Evolutionary conservation across 2,329 filamentous ascomycete genomes (phyloP), one percentile per base, ranked within the genome.

Genomic region (Thielaviopsis punctulata): DNA sequence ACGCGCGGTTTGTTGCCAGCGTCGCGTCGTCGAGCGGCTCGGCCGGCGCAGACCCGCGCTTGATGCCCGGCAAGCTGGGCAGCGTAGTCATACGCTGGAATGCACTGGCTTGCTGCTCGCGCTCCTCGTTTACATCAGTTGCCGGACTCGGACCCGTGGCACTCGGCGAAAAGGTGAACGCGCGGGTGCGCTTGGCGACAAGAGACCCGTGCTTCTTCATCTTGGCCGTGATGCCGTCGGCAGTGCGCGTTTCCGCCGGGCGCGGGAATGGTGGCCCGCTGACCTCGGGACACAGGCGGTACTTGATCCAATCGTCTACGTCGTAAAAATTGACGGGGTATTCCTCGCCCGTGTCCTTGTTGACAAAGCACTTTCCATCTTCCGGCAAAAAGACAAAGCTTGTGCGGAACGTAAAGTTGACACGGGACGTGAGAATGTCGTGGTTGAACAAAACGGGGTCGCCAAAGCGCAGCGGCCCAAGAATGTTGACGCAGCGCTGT

Each of bases 371-470:
- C 61, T 79, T 80, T 0, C 88, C 88, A 59, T 92, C 82, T 53
- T 95, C 82, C 0, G 90, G 90, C 0, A 96, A 73, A 8, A 95
- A 79, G 10, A 82, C 79, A 61, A 86, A 95, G 43, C 81, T 89
- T 0, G 88, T 94, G 7, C 90, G 77, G 48, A 96, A 80, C 0
- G 84, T 88, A 61, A 96, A 95, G 66, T 94, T 94, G 59, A 95
- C 89, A 62, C 92, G 86, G 0, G 90, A 88, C 1, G 88, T 95
- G 15, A 96, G 73, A 0, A 95, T 83, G 58, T 86, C 86, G 56
- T 88, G 88, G 60, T 89, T 94, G 55, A 95, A 73, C 1, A 95
- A 73, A 0, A 95, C 88, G 18, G 89, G 85, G 62, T 96, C 89
- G n/a, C 89, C 89, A 59, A 94, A 90, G 33, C 89, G 80, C 12